Evolutionary conservation across 2,329 filamentous ascomycete species (phyloP).

Genomic region (Monosporascus ibericus): DNA sequence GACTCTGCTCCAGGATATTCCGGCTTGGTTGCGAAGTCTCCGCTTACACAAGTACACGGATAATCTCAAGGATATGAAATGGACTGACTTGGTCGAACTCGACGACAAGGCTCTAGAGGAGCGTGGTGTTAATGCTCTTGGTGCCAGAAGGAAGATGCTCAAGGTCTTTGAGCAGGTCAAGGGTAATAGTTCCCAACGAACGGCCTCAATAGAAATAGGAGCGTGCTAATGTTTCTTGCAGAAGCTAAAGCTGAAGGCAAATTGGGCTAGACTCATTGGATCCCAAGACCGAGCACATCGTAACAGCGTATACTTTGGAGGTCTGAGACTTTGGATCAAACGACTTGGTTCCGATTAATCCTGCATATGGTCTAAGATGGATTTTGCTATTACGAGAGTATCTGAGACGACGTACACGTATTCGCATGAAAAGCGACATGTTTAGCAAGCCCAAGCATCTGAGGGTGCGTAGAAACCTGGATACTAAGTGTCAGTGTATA

Average conservation of each 20-base stretch:
- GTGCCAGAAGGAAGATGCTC: constrained; percentile 93
- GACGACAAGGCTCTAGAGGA: constrained; percentile 91
- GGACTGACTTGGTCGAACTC: constrained; percentile 86
- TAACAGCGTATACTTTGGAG: constrained; percentile 1
- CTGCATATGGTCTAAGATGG: too few species aligned
- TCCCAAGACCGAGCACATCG: constrained; percentile 9
- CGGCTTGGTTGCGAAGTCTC: constrained; percentile 89
- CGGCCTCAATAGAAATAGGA: background rate
- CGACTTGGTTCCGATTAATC: too few species aligned
- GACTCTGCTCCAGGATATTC: constrained; percentile 85
- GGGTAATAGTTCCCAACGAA: constrained; percentile 37
- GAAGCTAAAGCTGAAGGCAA: constrained; percentile 72
- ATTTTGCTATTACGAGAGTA: too few species aligned
- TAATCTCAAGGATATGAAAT: constrained; percentile 94
- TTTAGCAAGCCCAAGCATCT: background rate
- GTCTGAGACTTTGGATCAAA: too few species aligned
- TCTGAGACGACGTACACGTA: too few species aligned
- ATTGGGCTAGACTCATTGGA: constrained; percentile 36
- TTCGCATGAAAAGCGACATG: background rate
- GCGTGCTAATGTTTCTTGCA: constrained; percentile 28
- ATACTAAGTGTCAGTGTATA: background rate
- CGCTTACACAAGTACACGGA: constrained; percentile 98
- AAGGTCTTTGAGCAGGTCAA: constrained; percentile 98
- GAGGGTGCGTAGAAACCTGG: background rate
- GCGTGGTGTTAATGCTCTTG: constrained; percentile 88